Evolutionary conservation across 2,329 filamentous ascomycete genomes (phyloP).

Genomic region (Penicillium sp.): DNA sequence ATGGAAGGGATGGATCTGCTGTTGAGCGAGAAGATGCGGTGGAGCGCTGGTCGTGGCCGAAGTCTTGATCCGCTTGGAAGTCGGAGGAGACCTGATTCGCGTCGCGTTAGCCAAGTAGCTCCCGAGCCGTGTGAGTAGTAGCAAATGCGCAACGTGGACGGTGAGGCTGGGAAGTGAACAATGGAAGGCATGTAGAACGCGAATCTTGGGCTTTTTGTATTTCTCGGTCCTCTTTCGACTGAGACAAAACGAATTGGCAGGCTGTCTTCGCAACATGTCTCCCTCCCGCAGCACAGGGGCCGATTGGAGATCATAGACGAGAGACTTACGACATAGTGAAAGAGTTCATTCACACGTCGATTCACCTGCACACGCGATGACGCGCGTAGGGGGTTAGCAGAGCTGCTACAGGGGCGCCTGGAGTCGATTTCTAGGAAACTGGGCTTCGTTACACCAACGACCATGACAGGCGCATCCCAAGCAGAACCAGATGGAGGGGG

Average conservation of each 20-base stretch:
- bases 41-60: slow-evolving; percentile 38
- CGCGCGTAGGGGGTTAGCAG: slow-evolving; percentile 37
- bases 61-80: slow-evolving; percentile 46
- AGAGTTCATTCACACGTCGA: slow-evolving; percentile 39
- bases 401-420: slow-evolving; percentile 36
- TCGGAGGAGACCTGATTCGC: slow-evolving; percentile 41
- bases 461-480: slow-evolving; percentile 42
- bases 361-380: slow-evolving; percentile 41
- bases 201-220: not conserved
- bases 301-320: slow-evolving; percentile 30
- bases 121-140: slow-evolving; percentile 3
- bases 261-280: slow-evolving; percentile 18
- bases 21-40: slow-evolving; percentile 41
- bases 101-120: not conserved
- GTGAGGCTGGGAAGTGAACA: not conserved
- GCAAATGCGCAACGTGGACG: slow-evolving; percentile 4
- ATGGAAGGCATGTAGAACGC: slow-evolving; percentile 12
- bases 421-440: slow-evolving; percentile 34
- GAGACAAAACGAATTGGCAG: slow-evolving; percentile 1
- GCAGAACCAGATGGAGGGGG: slow-evolving; percentile 31
- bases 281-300: slow-evolving; percentile 20
- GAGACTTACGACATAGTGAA: slow-evolving; percentile 47
- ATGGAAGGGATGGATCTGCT: slow-evolving; percentile 41
- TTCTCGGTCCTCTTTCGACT: not conserved
- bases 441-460: slow-evolving; percentile 40